A percentile compares a stretch with the other conserved stretches of the same genome.
Evolutionary conservation across 306 rosid species (phyloP).

Genomic region (Casuarina glauca): DNA sequence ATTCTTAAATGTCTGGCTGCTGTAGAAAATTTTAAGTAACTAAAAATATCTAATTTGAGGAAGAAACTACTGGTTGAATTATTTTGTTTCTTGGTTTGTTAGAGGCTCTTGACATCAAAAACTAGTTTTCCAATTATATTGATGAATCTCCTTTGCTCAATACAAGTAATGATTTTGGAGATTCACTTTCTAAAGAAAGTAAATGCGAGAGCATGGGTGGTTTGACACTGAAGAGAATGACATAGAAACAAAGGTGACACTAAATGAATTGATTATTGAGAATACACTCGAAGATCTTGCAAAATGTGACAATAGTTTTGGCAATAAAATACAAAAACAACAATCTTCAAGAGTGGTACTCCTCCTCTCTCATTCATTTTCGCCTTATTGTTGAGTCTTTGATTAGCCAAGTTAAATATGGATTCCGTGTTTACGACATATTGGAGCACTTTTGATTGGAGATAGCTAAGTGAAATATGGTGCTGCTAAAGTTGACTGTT

Average conservation of each 20-base stretch:
- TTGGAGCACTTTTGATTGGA: too few species aligned
- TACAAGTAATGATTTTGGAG: constrained; percentile 32
- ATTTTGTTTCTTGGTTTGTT: background rate
- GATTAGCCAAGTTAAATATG: background rate
- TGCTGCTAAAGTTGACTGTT: too few species aligned
- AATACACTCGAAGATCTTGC: constrained; percentile 14
- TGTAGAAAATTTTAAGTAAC: too few species aligned
- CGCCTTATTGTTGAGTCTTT: background rate
- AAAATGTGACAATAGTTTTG: constrained; percentile 17
- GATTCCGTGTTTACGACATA: too few species aligned
- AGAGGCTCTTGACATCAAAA: constrained; percentile 75
- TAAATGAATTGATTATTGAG: background rate
- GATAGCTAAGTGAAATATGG: too few species aligned
- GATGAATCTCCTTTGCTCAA: constrained; percentile 57
- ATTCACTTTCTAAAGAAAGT: constrained; percentile 28
- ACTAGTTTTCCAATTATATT: constrained; percentile 73
- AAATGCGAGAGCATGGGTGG: constrained; percentile 25
- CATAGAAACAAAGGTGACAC: background rate
- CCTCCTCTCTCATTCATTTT: background rate
- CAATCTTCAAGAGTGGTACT: constrained; percentile 34
- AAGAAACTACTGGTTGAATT: background rate
- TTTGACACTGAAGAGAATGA: constrained; percentile 18
- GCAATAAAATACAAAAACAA: constrained; percentile 29
- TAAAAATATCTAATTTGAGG: background rate
- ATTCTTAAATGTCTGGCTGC: too few species aligned